A percentile compares a stretch with the other conserved stretches of the same genome.
These are phyloP conservation scores for Penicillium argentinense DNA, from an alignment of 495 filamentous ascomycete species.

Conservation along the genomic window DNA sequence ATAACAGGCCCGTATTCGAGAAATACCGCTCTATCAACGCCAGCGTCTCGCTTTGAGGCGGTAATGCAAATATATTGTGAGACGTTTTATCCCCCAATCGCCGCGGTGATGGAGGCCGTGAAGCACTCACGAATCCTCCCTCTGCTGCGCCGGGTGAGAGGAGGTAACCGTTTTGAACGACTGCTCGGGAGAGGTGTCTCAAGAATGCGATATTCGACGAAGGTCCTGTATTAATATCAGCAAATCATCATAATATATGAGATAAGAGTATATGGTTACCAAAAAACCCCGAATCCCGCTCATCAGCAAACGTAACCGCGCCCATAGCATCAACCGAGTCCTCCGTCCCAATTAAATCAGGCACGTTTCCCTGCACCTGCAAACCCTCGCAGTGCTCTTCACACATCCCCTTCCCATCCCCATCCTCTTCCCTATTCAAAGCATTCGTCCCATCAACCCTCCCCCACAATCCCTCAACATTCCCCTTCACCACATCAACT, in stretches of 20 bases:
- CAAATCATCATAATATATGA: neutral
- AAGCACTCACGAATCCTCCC: conserved; percentile 24
- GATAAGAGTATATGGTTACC: conserved; percentile 21
- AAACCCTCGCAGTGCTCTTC: neutral
- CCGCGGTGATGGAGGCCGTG: conserved; percentile 20
- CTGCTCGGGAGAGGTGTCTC: conserved; percentile 33
- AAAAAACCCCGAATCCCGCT: conserved; percentile 49
- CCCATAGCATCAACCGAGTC: conserved; percentile 46
- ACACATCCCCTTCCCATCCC: no score
- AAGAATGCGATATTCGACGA: conserved; percentile 52
- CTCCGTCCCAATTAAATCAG: conserved; percentile 25
- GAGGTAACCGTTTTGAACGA: conserved; percentile 11
- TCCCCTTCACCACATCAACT: conserved; percentile 22
- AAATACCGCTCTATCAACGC: conserved; percentile 36
- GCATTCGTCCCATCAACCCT: conserved; percentile 12
- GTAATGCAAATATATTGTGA: conserved; percentile 24
- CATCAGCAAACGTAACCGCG: conserved; percentile 37
- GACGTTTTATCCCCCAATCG: neutral
- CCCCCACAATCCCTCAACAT: conserved; percentile 25
- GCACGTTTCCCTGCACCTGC: neutral
- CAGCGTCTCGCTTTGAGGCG: conserved; percentile 17
- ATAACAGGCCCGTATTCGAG: conserved; percentile 40
- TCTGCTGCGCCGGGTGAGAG: conserved; percentile 9
- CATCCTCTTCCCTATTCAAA: no score
- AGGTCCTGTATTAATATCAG: conserved; percentile 33